Evolutionary conservation across 1,139 yeast species (phyloP), one percentile per base, ranked within the genome.

Genomic region (Lodderomyces jiufengensis): DNA sequence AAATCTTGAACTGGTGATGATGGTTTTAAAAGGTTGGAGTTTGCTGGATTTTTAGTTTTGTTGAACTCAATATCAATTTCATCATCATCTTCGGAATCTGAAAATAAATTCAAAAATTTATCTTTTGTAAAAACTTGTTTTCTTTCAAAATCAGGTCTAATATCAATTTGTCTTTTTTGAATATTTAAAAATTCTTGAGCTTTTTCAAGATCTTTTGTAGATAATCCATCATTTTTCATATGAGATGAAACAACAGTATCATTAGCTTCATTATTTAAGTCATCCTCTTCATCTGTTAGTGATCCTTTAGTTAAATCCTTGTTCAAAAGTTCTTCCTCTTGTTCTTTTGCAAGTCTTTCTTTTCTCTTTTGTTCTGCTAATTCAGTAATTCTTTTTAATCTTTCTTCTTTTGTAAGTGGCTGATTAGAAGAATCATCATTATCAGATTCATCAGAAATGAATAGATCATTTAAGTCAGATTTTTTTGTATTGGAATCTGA

Each of bases 281-380:
- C 74, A 15, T 62, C 49, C 41, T 69, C 75, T 42, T 68, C 74
- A 37, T 69, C 75, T 2, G 72, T 63, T 14, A 68, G 48, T 1
- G 73, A 50, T 0, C 57, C 55, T 32, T 50, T 60, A 1, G 67
- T 45, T 15, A 68, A 51, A 34, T 69, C 74, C 2, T 60, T 59
- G 33, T 59, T 61, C 23, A 66, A 51, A 33, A 42, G 47, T 35
- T 39, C 42, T 15, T 9, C 5, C 33, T 45, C 48, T 36, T 38
- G 40, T 39, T 45, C 51, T 31, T 37, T 43, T 39, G 22, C 39
- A 36, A 37, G 30, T 21, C 65, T 43, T 35, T 55, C 49, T 24
- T 49, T 47, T n/a, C 9, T 24, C 41, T 56, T 59, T 21, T 43
- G 45, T 34, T 52, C 61, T 2, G 56, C 52, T 15, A 61, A 45